Evolutionary conservation across 2,329 filamentous ascomycete genomes (phyloP), one percentile per base, ranked within the genome.

Genomic region (Bertia moriformis): DNA sequence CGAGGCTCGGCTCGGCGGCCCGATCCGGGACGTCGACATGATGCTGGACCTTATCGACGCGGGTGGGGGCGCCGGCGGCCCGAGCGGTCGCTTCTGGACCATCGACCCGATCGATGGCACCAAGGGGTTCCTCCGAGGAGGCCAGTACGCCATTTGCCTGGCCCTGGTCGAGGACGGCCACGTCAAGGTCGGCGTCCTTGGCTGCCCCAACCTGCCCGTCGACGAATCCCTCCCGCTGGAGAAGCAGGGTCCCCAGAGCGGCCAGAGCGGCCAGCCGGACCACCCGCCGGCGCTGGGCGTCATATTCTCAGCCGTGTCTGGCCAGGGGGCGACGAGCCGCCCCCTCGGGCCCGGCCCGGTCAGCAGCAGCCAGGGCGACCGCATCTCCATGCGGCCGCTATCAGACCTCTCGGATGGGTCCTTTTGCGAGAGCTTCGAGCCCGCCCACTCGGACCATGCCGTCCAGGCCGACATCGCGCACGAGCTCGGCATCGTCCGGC

Each of bases 351-450:
- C 47, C 2, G 46, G 47, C 22, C n/a, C n/a, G 22, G 7, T 27
- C 7, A 27, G 7, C 7, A 7, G 22, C 22, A n/a, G n/a, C 45
- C 3, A 38, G 50, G 3, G 53, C 55, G 30, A 50, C n/a, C 22
- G 50, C 44, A 63, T n/a, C n/a, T n/a, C n/a, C n/a, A n/a, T n/a
- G n/a, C n/a, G n/a, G n/a, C n/a, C n/a, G n/a, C n/a, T 94, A 37
- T 62, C 69, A 32, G 76, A 88, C 51, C 78, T 95, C 49, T 61
- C 76, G 14, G 71, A 80, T 45, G 89, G 88, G n/a, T 89, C 84
- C 19, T 95, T 98, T 65, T 98, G 91, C 65, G 91, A 98, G 67
- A 87, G 83, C 48, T 88, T 98, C 42, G 91, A 98, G 63, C 80
- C 88, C 4, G 87, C 76, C 13, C 91, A 98, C 67, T 93, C 85